Evolutionary conservation across 1,284 basidiomycete species (phyloP), one percentile per base, ranked within the genome.

Genomic region (Mycena citricolor): DNA sequence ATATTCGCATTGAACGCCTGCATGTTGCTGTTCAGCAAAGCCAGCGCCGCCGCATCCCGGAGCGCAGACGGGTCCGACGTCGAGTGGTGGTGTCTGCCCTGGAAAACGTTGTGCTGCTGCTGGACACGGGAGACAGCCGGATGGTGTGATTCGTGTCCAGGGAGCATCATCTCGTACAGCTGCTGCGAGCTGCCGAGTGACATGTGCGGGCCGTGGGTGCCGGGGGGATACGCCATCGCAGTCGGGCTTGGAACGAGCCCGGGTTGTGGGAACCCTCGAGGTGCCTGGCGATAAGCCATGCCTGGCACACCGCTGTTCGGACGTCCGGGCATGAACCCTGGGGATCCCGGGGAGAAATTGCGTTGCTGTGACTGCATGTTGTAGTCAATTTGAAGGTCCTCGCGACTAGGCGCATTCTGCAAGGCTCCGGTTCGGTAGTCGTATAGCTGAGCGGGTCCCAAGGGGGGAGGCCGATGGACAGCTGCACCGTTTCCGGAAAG

Each of bases 151-250:
- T 85, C 81, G 42, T 71, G 65, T 8, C 60, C 65, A 35, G 82
- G 78, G 38, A 82, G 64, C 74, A 87, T 82, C 79, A 87, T 83
- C 57, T 89, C 84, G 54, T 86, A 88, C 47, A 87, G 56, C 56
- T 87, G 86, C 57, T 86, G 85, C 14, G 79, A 70, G 58, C 77
- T 85, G 47, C 78, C 81, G 41, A 87, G 66, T 11, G 84, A 79
- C 49, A 86, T 70, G 47, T 82, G 77, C 11, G 80, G 67, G 12
- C 79, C 71, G 56, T 83, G 77, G 22, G 64, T 65, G 35, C 72
- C 68, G 24, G 68, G 67, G n/a, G n/a, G n/a, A 61, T 84, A 87
- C 21, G 66, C 72, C 56, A 82, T 68, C 43, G 70, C 65, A 7
- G 74, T 73, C 8, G 79, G 74, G 44, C 69, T 81, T 6, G 76